Evolutionary conservation across 169 alveolate genomes (phyloP).

Genomic region (Babesia microti): DNA sequence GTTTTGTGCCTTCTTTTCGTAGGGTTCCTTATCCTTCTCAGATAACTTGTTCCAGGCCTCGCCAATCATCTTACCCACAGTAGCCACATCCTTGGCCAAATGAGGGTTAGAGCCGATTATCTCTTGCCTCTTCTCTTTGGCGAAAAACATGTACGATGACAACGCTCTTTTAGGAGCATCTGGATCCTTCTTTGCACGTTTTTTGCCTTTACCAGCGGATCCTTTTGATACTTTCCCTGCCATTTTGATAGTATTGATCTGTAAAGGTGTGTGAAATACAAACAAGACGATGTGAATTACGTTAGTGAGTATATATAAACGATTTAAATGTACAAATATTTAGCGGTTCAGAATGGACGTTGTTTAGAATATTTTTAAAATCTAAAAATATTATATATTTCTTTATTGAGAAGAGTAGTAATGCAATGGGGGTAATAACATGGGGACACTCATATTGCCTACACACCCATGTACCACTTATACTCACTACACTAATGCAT

Average conservation of each 20-base stretch:
- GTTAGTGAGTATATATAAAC: too few relatives aligned
- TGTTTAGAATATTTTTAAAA: too few relatives aligned
- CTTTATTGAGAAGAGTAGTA: too few relatives aligned
- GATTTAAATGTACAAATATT: too few relatives aligned
- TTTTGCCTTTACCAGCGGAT: conserved; percentile 28
- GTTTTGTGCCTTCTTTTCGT: conserved; percentile 74
- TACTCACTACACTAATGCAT: too few relatives aligned
- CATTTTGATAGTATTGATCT: conserved; percentile 20
- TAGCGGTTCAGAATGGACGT: too few relatives aligned
- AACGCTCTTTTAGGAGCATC: conserved; percentile 77
- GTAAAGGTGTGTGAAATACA: not conserved
- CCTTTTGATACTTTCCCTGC: conserved; percentile 42
- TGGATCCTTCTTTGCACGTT: conserved; percentile 67
- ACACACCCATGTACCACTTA: too few relatives aligned
- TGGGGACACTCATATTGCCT: too few relatives aligned
- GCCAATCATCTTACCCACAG: conserved; percentile 78
- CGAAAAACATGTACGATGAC: conserved; percentile 78
- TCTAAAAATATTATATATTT: too few relatives aligned
- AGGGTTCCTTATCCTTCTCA: conserved; percentile 73
- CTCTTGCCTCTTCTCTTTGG: conserved; percentile 73
- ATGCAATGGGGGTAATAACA: too few relatives aligned
- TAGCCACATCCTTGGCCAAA: conserved; percentile 73
- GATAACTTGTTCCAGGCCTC: conserved; percentile 77
- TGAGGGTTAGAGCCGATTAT: conserved; percentile 68
- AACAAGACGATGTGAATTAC: too few relatives aligned